phyloP scores from a whole-genome alignment of 2,329 filamentous ascomycete species.

The Colletotrichum acutatum region DNA sequence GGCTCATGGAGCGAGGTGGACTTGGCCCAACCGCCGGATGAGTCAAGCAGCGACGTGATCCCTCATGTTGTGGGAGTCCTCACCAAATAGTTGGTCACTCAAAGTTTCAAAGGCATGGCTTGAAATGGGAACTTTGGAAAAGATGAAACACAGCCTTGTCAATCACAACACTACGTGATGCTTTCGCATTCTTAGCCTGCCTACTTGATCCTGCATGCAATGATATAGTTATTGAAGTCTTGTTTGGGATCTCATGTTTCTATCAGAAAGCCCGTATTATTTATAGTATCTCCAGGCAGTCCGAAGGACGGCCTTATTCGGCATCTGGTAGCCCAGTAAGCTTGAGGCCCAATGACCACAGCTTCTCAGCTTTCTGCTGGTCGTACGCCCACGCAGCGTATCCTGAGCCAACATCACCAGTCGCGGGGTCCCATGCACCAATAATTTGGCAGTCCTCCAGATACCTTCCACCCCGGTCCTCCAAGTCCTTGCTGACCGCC shows the following conservation, averaged over 20 bases:
- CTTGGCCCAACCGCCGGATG: background rate
- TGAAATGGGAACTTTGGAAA: no score
- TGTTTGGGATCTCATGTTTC: no score
- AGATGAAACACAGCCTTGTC: no score
- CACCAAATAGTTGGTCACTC: background rate
- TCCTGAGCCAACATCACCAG: constrained; percentile 13
- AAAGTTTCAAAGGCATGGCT: no score
- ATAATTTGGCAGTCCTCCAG: constrained; percentile 11
- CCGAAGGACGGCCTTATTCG: no score
- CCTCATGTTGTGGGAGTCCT: constrained; percentile 5
- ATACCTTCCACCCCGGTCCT: constrained; percentile 53
- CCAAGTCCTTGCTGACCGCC: constrained; percentile 47
- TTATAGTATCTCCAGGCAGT: no score
- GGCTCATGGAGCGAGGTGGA: constrained; percentile 3
- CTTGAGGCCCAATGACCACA: background rate
- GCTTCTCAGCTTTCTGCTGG: background rate
- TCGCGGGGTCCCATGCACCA: background rate
- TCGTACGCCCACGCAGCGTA: constrained; percentile 37
- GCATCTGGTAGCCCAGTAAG: background rate
- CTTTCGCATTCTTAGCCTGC: no score
- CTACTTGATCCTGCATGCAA: no score
- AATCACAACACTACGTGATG: no score
- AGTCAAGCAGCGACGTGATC: background rate
- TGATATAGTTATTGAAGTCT: no score
- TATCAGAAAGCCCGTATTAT: no score